phyloP scores from a whole-genome alignment of 257 asterid genomes.

The Lycium barbarum region DNA sequence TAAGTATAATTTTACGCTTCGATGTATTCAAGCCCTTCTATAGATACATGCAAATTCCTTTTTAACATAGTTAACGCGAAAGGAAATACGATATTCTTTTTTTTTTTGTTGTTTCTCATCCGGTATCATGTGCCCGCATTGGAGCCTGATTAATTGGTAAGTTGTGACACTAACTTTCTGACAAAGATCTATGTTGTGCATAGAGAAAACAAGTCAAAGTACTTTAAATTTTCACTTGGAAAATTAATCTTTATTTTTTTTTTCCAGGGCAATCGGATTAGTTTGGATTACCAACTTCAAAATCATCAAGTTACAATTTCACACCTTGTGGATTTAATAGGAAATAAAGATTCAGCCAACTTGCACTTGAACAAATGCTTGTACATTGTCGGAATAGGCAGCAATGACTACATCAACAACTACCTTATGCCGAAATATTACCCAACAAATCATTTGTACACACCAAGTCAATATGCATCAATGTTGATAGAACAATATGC shows the following conservation, averaged over 20 bases:
- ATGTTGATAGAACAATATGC: slow-evolving; percentile 37
- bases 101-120: too few species aligned
- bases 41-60: too few species aligned
- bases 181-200: too few species aligned
- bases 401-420: slow-evolving; percentile 63
- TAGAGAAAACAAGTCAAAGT: too few species aligned
- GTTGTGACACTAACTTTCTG: too few species aligned
- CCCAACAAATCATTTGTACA: slow-evolving; percentile 20
- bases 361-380: slow-evolving; percentile 47
- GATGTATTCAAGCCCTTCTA: too few species aligned
- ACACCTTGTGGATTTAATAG: background rate
- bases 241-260: too few species aligned
- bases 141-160: too few species aligned
- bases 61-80: too few species aligned
- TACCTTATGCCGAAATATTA: slow-evolving; percentile 43
- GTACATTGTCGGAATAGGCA: slow-evolving; percentile 60
- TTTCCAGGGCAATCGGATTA: slow-evolving; percentile 37
- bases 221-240: too few species aligned
- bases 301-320: slow-evolving; percentile 38
- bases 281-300: background rate
- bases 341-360: background rate
- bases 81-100: too few species aligned
- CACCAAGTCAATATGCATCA: slow-evolving; percentile 51
- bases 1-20: slow-evolving; percentile 14
- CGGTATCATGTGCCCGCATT: too few species aligned